Base-by-base conservation (phyloP, 1,139 yeast genomes). In the Wickerhamiella infanticola region DNA sequence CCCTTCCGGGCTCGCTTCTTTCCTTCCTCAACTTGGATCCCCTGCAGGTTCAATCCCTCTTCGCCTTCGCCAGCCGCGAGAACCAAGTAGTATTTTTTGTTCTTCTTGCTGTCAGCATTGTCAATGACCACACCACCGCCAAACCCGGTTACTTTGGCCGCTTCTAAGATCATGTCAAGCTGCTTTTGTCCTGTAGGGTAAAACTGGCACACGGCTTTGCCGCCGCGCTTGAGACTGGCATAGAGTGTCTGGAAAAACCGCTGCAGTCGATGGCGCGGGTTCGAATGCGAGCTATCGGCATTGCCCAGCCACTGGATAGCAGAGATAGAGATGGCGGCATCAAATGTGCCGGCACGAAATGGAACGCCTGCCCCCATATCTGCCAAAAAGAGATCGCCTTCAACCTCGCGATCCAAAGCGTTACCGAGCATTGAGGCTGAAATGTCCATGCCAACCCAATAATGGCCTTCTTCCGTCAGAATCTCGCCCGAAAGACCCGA, bases 251-350 rank as follows among this genome's bases (percentile, higher is more conserved):
- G 82, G 70, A 93, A 90, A 60, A 90, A 93, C 38, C 81, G 68
- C 64, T 80, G 68, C 47, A 86, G 64, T 63, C 99, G 75, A 58
- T 73, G 74, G 60, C 81, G 81, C n/a, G 99, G 98, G 58, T 86
- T 95, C 45, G 79, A 81, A 39, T 73, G 70, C 2, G 85, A 64
- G 3, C 85, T 73, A 62, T 90, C 98, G 3, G 98, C 98, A 61
- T 90, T 90, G 68, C 97, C 85, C 41, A 90, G 74, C 99, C 99
- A 90, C 63, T 90, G 99, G 47, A 90, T 85, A 3, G 94, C 98
- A 42, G 95, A 82, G 54, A 90, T 85, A 24, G 94, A 81, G 40
- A 90, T 83, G 3, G 95, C 98, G 1, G 97, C 97, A 64, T 93
- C 99, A 61, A 90, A 90, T 0, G 95, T 74, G 46, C 98, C 99